Base-by-base conservation (phyloP, 73 alveolate genomes). In the Diophrys appendiculata region DNA sequence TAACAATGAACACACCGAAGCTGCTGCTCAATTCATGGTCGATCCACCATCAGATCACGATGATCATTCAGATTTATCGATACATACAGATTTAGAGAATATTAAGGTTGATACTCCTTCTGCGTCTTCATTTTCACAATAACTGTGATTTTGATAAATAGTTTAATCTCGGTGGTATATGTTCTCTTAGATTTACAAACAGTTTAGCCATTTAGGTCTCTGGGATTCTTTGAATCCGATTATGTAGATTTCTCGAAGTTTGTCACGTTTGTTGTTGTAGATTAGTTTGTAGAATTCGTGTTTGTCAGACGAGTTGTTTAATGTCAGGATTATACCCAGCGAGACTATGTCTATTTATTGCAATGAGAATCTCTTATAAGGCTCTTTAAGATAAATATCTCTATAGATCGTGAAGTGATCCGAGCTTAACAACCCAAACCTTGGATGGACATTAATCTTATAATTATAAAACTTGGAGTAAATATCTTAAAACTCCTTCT, bases 271-370 rank as follows among this genome's bases (percentile, higher is more conserved):
- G 53, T 67, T 23, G 53, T 67, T 31, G 75, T 67, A 67, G 53
- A 67, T 28, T 18, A 67, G 52, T 28, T 67, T 67, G 29, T 67
- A 67, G 75, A 67, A 67, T 2, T 67, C 52, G 54, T 67, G 75
- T 67, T 28, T 67, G 30, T 25, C 75, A 3, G 18, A 43, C 5
- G 25, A 23, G 3, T 67, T 3, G 31, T 2, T 25, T 26, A 67
- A 2, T n/a, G 25, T 67, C 24, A 67, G 53, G 22, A 25, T 3
- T 8, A 67, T 67, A 26, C 75, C 75, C 24, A 67, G 31, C 18
- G 23, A 31, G 30, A 67, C 75, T 11, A 67, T 26, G 54, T 67
- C 75, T 1, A 67, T 43, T 3, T 67, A 27, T 25, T 67, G 27
- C 24, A 67, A 67, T 18, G 2, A 27, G 3, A 67, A 67, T 18